Percentiles rank a stretch among this genome's conserved stretches.
Conservation (phyloP, 2,329 filamentous ascomycete genomes). For the Phialophora chinensis region DNA sequence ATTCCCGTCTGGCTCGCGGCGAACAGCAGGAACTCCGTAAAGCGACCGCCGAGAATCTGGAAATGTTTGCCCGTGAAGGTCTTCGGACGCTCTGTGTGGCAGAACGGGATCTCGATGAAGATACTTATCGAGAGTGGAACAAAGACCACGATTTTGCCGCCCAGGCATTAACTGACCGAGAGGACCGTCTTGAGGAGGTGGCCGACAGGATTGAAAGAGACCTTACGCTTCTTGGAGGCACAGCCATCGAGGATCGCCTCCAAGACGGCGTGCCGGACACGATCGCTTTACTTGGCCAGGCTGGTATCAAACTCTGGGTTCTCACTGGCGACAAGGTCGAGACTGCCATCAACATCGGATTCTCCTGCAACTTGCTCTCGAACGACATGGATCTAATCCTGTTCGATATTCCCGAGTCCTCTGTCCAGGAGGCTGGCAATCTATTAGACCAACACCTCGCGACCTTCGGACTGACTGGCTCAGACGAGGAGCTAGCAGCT, state of each 20-base stretch:
- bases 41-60: conserved; percentile 88
- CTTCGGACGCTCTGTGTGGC: conserved; percentile 94
- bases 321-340: conserved; percentile 98
- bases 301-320: conserved; percentile 98
- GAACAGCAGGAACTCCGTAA: conserved; percentile 84
- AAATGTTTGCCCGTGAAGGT: conserved; percentile 96
- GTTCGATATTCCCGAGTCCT: conserved; percentile 80
- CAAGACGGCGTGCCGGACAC: conserved; percentile 97
- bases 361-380: conserved; percentile 95
- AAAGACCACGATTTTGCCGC: conserved; percentile 86
- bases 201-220: conserved; percentile 91
- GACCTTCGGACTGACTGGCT: conserved; percentile 79
- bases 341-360: conserved; percentile 99
- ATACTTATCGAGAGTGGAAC: conserved; percentile 85
- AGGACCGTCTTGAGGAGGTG: conserved; percentile 89
- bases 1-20: conserved; percentile 82
- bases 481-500: conserved; percentile 78
- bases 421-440: conserved; percentile 66
- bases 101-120: conserved; percentile 76
- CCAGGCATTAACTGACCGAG: conserved; percentile 79
- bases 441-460: conserved; percentile 76
- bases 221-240: conserved; percentile 85
- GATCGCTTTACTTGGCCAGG: conserved; percentile 85
- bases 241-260: conserved; percentile 94
- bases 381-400: conserved; percentile 98